Evolutionary conservation across 257 asterid species (phyloP), one percentile per base, ranked within the genome.

Genomic region (Pogostemon cablin): DNA sequence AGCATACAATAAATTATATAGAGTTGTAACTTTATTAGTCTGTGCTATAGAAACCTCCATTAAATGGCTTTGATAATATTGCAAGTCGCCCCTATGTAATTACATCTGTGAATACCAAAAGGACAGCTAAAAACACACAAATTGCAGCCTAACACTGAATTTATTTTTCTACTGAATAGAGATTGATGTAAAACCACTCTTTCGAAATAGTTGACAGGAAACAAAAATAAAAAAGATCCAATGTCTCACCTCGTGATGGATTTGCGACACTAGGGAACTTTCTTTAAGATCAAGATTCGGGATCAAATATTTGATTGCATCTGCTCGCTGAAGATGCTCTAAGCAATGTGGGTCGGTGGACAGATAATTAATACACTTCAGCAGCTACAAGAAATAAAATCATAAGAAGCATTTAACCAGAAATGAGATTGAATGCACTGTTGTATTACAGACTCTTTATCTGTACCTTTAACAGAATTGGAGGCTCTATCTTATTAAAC

Each of bases 201-300:
- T 34, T 3, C 2, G 25, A 71, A 47, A 50, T 17, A 44, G 48
- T 34, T 46, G 65, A 75, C 34, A 50, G 47, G n/a, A 48, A 49
- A 63, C 8, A 77, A 12, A 52, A 37, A 69, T 12, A 68, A 9
- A 49, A 43, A 56, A 61, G 57, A 74, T 53, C 39, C n/a, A 25
- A 56, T 46, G 56, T 66, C 91, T 72, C 73, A 95, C 99, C 97
- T 95, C 98, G n/a, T 89, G 90, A 84, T 95, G 99, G 72, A 95
- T 95, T 76, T 89, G 92, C 61, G 93, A 77, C 74, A 91, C 91
- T 75, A 91, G 95, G 74, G 95, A 80, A 62, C 96, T 98, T 71
- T 95, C 98, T 82, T 83, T 95, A 72, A 91, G 96, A 79, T 88
- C 98, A 79, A 95, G 99, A 75, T 91, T 95, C 12, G 99, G 99